Evolutionary conservation across 2,329 filamentous ascomycete species (phyloP), one percentile per base, ranked within the genome.

Genomic region (Penicillium brasilianum): DNA sequence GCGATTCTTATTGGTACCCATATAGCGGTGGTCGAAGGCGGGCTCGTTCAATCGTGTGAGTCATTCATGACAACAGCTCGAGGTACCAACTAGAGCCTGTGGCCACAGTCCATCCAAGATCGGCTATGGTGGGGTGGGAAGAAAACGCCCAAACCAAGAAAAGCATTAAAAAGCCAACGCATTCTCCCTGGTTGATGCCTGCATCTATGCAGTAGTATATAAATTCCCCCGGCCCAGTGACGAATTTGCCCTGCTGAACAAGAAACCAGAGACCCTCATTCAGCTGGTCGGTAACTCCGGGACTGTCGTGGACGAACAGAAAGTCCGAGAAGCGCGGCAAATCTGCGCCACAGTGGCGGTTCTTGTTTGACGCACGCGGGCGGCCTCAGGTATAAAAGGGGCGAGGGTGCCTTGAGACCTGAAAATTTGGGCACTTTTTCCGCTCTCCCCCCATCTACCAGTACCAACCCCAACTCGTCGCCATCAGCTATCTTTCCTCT

Each of bases 261-360:
- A n/a, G 16, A 37, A 22, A 32, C 30, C 11, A 28, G 20, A 46
- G 44, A 48, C 22, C 25, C 13, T n/a, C 41, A 39, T 51, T 51
- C 49, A 62, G 48, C 55, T 62, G 28, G 11, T 55, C 37, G 55
- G 58, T 54, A 61, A 55, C 52, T 49, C 64, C 62, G 60, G 50
- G 37, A 18, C 34, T 30, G 28, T 39, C 25, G 22, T 39, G 50
- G 50, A 39, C 22, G 32, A 60, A 57, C 32, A 50, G 37, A 39
- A 53, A 25, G 6, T 22, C 44, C 34, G 51, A 60, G 49, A 57
- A 59, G 41, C 55, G 49, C 48, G 57, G 54, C 28, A 28, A 39
- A 14, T 4, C 59, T 63, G 62, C 64, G 64, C 64, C 64, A 66
- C 64, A 39, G 64, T 66, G 64, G 64, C 64, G 64, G 59, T 30